phyloP scores from a whole-genome alignment of 176 grass and related monocot species.

The bread wheat (Triticum aestivum) region IWGSC_CS_RefSeq_v2.1 NC_057810.1:2121315-2121814 shows the following conservation, averaged over 20 bases:
- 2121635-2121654: not conserved
- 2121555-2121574: too few species aligned
- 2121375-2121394: conserved; percentile 31
- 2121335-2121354: not conserved
- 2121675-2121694: conserved; percentile 54
- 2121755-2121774: not conserved
- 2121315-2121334: not conserved
- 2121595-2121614: not conserved
- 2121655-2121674: conserved; percentile 55
- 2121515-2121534: not conserved
- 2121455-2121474: conserved; percentile 78
- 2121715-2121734: conserved; percentile 66
- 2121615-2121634: not conserved
- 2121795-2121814: conserved; percentile 66
- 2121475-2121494: conserved; percentile 91
- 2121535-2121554: too few species aligned
- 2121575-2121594: too few species aligned
- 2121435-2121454: conserved; percentile 58
- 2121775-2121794: not conserved
- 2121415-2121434: conserved; percentile 42
- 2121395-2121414: conserved; percentile 76
- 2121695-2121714: conserved; percentile 87
- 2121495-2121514: conserved; percentile 57
- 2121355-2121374: not conserved
- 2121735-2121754: conserved; percentile 10